Evolutionary conservation across 2,329 filamentous ascomycete genomes (phyloP), one percentile per base, ranked within the genome.

Genomic region (Aspergillus sp.): DNA sequence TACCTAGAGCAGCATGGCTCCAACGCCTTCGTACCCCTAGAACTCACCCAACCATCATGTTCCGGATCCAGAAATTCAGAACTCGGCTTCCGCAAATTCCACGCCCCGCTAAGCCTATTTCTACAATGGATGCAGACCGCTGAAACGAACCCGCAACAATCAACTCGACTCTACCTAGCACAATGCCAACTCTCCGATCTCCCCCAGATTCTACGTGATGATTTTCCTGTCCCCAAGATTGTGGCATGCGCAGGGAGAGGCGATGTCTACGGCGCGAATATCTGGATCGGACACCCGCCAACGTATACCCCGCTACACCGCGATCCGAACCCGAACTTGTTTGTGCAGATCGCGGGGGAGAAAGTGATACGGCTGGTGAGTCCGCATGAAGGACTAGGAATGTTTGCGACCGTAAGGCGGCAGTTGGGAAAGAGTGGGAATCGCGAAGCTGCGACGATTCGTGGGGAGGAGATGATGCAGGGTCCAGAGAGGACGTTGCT

Each of bases 321-420:
- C 47, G 93, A 98, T 60, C 93, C 93, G 0, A 97, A 97, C 60
- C 89, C 89, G 0, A 98, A 98, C 62, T 60, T 96, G 0, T 95
- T 97, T 64, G 81, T 88, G 41, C 93, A 98, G 67, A 67, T 97
- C 10, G 81, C 81, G 13, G 82, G 88, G 3, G 68, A 63, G 45
- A 98, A 98, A 67, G 64, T 72, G 0, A 74, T 96, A 13, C 77
- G 90, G n/a, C 64, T 96, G 10, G 75, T 91, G 49, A 70, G 75
- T 4, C 89, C 90, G 0, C 61, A 68, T 0, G 60, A 74, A 3
- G 93, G 93, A 1, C 71, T 78, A 42, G 67, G 59, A 0, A 63
- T 95, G 2, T 95, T 90, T 63, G 73, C 71, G 32, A 60, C 62
- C 27, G 73, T 79, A n/a, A 71, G 74, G 43, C 51, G 49, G 43